Conservation (phyloP, 208 protist species). For the Porcisia hertigi region DNA sequence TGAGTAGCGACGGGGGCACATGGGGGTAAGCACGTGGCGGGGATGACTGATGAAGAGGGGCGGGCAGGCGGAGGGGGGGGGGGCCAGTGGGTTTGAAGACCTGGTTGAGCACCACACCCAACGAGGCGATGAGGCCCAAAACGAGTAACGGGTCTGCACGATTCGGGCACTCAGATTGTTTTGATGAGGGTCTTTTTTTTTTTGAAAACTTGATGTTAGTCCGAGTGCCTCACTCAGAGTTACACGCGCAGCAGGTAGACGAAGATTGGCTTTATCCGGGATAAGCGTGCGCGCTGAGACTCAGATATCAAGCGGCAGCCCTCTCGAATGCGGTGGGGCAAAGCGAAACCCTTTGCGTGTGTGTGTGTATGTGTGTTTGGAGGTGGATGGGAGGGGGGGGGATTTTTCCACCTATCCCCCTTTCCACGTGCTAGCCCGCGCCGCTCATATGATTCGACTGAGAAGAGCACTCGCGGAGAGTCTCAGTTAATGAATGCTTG, state of each 20-base stretch:
- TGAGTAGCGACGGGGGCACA: neutral
- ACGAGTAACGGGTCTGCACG: neutral
- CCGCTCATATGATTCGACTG: constrained; percentile 8
- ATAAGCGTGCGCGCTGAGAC: neutral
- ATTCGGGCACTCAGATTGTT: neutral
- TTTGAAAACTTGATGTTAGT: neutral
- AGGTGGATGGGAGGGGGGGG: neutral
- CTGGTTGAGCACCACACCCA: neutral
- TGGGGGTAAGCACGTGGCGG: neutral
- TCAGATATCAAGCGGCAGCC: neutral
- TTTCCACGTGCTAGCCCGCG: neutral
- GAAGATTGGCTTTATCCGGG: neutral
- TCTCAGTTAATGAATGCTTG: constrained; percentile 31
- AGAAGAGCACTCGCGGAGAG: constrained; percentile 7
- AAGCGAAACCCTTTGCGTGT: neutral
- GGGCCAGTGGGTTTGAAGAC: neutral
- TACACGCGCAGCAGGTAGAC: neutral
- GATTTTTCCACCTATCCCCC: neutral
- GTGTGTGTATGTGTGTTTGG: neutral
- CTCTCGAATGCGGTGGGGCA: neutral
- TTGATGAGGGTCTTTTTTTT: neutral
- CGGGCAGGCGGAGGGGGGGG: neutral
- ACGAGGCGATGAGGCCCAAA: neutral
- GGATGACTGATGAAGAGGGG: neutral
- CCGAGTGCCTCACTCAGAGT: no score